Percentiles rank a stretch among this genome's conserved stretches.
phyloP scores from a whole-genome alignment of 192 early-diverging fungal species.

The Powellomyces hirtus region DNA sequence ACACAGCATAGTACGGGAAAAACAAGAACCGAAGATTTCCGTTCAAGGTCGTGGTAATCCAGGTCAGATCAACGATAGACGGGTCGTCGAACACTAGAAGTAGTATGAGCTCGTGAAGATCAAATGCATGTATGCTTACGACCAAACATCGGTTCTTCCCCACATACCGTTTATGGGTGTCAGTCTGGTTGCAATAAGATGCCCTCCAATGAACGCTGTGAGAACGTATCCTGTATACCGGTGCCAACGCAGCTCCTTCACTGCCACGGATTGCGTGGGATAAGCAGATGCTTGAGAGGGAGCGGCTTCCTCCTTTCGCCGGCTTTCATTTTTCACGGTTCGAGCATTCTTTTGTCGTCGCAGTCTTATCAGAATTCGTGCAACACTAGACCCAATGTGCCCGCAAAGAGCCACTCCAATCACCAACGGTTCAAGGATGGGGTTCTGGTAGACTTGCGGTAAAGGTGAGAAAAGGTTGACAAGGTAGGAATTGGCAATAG shows the following conservation, averaged over 20 bases:
- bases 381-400: conserved; percentile 5
- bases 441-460: conserved; percentile 24
- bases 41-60: conserved; percentile 6
- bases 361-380: not conserved
- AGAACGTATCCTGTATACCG: conserved; percentile 19
- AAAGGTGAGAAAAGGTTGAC: not conserved
- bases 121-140: no score
- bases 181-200: conserved; percentile 19
- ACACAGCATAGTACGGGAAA: conserved; percentile 16
- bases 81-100: conserved; percentile 9
- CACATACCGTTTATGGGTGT: conserved; percentile 17
- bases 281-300: not conserved
- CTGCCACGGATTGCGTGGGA: not conserved
- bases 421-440: conserved; percentile 15
- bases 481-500: not conserved
- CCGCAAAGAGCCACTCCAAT: conserved; percentile 10
- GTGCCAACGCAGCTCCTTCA: conserved; percentile 15
- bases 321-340: no score
- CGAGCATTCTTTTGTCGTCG: not conserved
- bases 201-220: conserved; percentile 3
- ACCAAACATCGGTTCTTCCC: no score
- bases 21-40: not conserved
- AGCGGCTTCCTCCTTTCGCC: not conserved
- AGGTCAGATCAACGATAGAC: conserved; percentile 29
- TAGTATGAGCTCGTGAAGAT: no score